Base-by-base conservation (phyloP, 306 rosid species). In the Vigna radiata region DNA sequence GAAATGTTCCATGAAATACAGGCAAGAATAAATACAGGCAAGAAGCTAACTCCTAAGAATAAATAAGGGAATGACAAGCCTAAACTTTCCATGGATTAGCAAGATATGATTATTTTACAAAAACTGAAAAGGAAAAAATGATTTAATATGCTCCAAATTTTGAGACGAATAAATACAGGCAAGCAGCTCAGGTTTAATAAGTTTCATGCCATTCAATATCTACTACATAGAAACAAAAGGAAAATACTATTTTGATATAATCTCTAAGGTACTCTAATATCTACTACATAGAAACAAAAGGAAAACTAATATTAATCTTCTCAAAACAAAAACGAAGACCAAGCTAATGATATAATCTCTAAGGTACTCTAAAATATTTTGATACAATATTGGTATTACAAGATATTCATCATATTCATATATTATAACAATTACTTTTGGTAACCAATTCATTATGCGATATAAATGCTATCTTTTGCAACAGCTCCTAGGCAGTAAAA, bases 11-110 rank as follows among this genome's bases (percentile, higher is more conserved):
- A 80, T 52, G 70, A n/a, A n/a, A n/a, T n/a, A n/a, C n/a, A n/a
- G n/a, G n/a, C n/a, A n/a, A n/a, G n/a, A n/a, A n/a, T n/a, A n/a
- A n/a, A n/a, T n/a, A n/a, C n/a, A n/a, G n/a, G n/a, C n/a, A n/a
- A n/a, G n/a, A n/a, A n/a, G 56, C 64, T 17, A 79, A 76, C 39
- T 17, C 46, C 49, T 18, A 66, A 78, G 54, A 67, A 66, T 36
- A 66, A 15, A 62, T 50, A 68, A 19, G 48, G 29, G 72, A 14
- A 58, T 27, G 41, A 49, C 60, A 77, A 48, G 39, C 44, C 53
- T 16, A 13, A 61, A 62, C 25, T 41, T 23, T 61, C 21, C 48
- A 62, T 17, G 37, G 44, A 74, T 44, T 74, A 33, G 52, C n/a
- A 55, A n/a, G 75, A 54, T 66, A 16, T 68, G 58, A 46, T 63